phyloP scores from a whole-genome alignment of 78 protist genomes.

The Ministeria vibrans region DNA sequence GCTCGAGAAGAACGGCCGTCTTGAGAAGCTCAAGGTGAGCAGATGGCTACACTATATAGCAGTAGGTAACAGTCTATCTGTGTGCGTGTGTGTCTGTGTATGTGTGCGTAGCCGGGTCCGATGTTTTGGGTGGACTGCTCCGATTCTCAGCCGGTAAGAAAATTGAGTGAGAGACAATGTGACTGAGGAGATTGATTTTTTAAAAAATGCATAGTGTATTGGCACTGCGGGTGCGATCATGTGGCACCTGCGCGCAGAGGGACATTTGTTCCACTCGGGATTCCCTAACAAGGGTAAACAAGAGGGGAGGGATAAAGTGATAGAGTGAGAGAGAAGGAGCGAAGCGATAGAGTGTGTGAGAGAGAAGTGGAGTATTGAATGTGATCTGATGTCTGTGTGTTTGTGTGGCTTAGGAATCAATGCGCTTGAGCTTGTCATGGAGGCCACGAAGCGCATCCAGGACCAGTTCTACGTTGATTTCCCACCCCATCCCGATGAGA shows the following conservation, averaged over 20 bases:
- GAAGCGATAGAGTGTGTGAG: no score
- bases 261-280: constrained; percentile 56
- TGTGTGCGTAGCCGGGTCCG: background rate
- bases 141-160: no score
- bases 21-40: constrained; percentile 42
- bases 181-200: background rate
- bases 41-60: no score
- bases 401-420: constrained; percentile 2
- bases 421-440: constrained; percentile 31
- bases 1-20: constrained; percentile 33
- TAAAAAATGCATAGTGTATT: constrained; percentile 39
- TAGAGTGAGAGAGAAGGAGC: no score
- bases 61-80: constrained; percentile 28
- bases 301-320: no score
- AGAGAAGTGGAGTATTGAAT: no score
- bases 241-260: constrained; percentile 54
- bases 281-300: constrained; percentile 45
- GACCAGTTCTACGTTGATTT: constrained; percentile 42
- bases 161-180: no score
- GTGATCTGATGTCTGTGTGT: no score
- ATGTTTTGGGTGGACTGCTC: constrained; percentile 19
- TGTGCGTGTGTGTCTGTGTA: background rate
- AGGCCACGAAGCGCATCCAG: constrained; percentile 46
- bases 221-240: constrained; percentile 54
- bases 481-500: constrained; percentile 43